Conservation (phyloP, 345 rosid species). For the Brassica nigra region DNA sequence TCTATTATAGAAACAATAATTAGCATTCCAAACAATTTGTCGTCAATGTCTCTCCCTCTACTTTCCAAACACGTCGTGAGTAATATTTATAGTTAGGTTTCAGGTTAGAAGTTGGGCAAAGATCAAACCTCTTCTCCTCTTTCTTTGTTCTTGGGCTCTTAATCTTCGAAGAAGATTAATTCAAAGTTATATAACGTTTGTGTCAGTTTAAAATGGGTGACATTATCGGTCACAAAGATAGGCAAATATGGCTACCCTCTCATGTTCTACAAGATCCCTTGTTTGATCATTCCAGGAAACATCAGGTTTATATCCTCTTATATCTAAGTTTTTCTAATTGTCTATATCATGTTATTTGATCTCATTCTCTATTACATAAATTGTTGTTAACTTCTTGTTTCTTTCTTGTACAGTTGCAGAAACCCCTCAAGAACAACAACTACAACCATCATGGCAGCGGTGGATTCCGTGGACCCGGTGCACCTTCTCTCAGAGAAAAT, state of each 20-base stretch:
- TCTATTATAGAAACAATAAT: neutral
- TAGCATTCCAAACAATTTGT: slow-evolving; percentile 21
- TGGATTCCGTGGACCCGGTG: slow-evolving; percentile 1
- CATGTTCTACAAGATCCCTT: slow-evolving; percentile 49
- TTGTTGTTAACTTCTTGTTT: neutral
- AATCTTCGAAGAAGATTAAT: slow-evolving; percentile 14
- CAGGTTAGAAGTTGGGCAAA: slow-evolving; percentile 73
- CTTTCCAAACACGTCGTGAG: slow-evolving; percentile 21
- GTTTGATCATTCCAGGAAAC: slow-evolving; percentile 37
- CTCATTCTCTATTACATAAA: neutral
- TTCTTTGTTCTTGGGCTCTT: neutral
- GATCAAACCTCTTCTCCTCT: slow-evolving; percentile 31
- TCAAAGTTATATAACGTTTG: neutral
- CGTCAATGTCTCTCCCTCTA: slow-evolving; percentile 33
- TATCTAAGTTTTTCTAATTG: neutral
- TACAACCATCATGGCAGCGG: neutral
- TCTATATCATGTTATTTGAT: neutral
- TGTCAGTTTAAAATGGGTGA: slow-evolving; percentile 43
- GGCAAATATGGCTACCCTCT: slow-evolving; percentile 53
- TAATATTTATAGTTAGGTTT: slow-evolving; percentile 58
- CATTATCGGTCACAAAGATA: slow-evolving; percentile 50
- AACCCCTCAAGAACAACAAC: slow-evolving; percentile 11
- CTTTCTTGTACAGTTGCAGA: neutral
- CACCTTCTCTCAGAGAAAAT: neutral
- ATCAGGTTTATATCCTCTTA: slow-evolving; percentile 28